These are phyloP conservation scores for Coemansia sp. DNA, from an alignment of 192 early-diverging fungal genomes.

Conservation along the genomic window DNA sequence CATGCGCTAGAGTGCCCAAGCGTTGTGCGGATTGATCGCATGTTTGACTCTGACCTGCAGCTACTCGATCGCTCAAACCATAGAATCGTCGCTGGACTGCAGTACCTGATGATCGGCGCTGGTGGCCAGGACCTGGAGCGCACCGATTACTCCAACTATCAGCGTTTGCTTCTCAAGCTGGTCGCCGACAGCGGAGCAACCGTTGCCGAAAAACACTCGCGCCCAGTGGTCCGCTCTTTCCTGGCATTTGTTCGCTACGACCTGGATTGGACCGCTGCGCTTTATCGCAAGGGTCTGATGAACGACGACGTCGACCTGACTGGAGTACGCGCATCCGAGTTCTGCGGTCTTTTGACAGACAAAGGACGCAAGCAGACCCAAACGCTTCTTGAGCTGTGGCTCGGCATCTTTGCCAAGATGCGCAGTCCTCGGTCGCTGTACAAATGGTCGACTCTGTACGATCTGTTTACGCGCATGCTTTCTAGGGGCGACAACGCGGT, in stretches of 20 bases:
- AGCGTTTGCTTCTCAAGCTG: constrained; percentile 61
- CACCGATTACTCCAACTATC: constrained; percentile 73
- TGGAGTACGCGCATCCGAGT: constrained; percentile 10
- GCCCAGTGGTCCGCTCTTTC: constrained; percentile 64
- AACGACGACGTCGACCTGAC: constrained; percentile 13
- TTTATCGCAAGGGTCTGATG: constrained; percentile 17
- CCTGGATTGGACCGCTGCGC: constrained; percentile 37
- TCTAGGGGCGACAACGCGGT: constrained; percentile 75
- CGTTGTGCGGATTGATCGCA: constrained; percentile 26
- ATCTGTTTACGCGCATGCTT: constrained; percentile 69
- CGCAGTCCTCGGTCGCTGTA: constrained; percentile 32
- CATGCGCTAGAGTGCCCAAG: constrained; percentile 40
- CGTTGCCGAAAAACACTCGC: constrained; percentile 65
- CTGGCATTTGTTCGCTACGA: constrained; percentile 55
- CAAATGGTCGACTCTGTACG: constrained; percentile 22
- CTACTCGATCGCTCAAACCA: background rate
- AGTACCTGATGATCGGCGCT: constrained; percentile 16
- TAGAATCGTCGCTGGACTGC: background rate
- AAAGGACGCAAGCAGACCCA: constrained; percentile 18
- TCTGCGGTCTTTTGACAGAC: constrained; percentile 28
- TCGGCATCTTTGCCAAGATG: constrained; percentile 39
- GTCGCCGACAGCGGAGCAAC: constrained; percentile 58
- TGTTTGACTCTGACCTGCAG: constrained; percentile 17
- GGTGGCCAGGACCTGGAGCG: constrained; percentile 43
- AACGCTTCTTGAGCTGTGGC: constrained; percentile 30